Evolutionary conservation across 768 basidiomycete species (phyloP), one percentile per base, ranked within the genome.

Genomic region (Nidula microcarpa): DNA sequence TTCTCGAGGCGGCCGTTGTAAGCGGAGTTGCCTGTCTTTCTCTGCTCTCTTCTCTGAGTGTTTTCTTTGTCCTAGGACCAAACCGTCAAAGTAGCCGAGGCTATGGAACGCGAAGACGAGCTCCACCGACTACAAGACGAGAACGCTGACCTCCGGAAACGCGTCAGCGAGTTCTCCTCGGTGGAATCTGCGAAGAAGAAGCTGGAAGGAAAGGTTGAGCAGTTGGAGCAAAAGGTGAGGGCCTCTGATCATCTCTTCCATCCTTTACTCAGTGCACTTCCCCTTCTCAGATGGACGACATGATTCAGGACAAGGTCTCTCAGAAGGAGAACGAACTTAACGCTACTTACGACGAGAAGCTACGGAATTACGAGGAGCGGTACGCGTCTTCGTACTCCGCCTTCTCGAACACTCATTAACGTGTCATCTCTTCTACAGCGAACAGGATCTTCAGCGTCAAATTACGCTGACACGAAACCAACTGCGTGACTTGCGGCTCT

Each of bases 271-370:
- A 35, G 55, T 48, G 23, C 30, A 23, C 45, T 34, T 62, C 4
- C 57, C 33, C 14, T 47, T 35, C n/a, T 8, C 53, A 96, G 94
- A 98, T 98, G 97, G 95, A 98, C 18, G 87, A 88, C 44, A 75
- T 94, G 74, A 91, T 98, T 53, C 80, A 84, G 55, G 96, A 98
- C 59, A 88, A 87, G 63, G 89, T 98, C 34, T 74, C 76, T 3
- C 89, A 91, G 68, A 98, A 98, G 71, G 93, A 98, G 74, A 96
- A 95, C 53, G 97, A 98, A 71, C 76, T 98, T 16, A 91, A 96
- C 58, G 97, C 96, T 13, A 94, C 91, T 5, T 98, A 97, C 58
- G 97, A 99, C 62, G 97, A 99, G 72, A 87, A 87, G 59, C 78
- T 99, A 65, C 79, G 92, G 49, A 99, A 98, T 68, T 98, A 96